These are phyloP conservation scores for Malus fusca DNA, from an alignment of 306 rosid genomes.

Conservation along the genomic window DNA sequence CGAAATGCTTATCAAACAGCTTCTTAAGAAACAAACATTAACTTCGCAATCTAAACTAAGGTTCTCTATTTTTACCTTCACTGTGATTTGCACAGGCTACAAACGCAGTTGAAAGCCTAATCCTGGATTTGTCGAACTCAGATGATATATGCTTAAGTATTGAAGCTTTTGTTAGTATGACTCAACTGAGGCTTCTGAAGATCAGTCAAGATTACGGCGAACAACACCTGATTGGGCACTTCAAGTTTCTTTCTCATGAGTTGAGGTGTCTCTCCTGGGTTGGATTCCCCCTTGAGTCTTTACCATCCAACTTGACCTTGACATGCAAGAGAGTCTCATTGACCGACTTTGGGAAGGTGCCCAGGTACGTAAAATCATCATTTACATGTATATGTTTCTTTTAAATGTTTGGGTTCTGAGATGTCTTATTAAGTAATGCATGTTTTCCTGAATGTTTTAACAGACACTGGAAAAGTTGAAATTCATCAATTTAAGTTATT, in stretches of 20 bases:
- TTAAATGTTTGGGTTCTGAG: background rate
- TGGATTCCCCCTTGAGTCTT: background rate
- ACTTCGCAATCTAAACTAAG: too few species aligned
- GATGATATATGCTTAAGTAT: background rate
- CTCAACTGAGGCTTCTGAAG: slow-evolving; percentile 15
- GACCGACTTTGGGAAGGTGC: background rate
- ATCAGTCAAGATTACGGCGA: too few species aligned
- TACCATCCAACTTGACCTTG: background rate
- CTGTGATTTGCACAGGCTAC: background rate
- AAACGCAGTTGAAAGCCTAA: slow-evolving; percentile 5
- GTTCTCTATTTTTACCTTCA: too few species aligned
- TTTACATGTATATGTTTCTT: background rate
- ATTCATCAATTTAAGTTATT: too few species aligned
- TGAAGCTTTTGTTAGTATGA: slow-evolving; percentile 18
- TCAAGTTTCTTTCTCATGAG: background rate
- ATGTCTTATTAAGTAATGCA: background rate
- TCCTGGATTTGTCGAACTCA: background rate
- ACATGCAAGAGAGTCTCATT: background rate
- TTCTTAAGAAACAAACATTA: too few species aligned
- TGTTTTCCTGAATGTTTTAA: background rate
- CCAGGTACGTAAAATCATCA: too few species aligned
- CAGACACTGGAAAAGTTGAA: too few species aligned
- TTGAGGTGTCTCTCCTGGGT: slow-evolving; percentile 16
- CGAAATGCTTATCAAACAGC: too few species aligned
- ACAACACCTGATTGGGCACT: too few species aligned